Percentiles rank a stretch among this genome's conserved stretches.
Evolutionary conservation across 768 basidiomycete genomes (phyloP).

Genomic region (Suillus sp.): DNA sequence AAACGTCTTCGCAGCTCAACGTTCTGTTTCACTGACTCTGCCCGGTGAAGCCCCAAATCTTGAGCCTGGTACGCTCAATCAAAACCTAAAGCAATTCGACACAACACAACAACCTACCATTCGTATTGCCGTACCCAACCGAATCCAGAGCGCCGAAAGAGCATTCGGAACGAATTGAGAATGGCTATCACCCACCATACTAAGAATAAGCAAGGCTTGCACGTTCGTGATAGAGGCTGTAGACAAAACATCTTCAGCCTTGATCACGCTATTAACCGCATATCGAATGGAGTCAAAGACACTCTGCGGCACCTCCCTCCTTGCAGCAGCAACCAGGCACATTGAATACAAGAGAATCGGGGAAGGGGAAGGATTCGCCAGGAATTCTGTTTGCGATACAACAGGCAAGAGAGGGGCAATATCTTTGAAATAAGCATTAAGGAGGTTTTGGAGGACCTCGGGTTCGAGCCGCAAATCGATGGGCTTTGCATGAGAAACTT

Average conservation of each 20-base stretch:
- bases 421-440: slow-evolving; percentile 92
- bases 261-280: slow-evolving; percentile 83
- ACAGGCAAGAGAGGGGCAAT: slow-evolving; percentile 88
- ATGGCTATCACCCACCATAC: slow-evolving; percentile 89
- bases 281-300: slow-evolving; percentile 91
- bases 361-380: slow-evolving; percentile 70
- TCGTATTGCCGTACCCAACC: slow-evolving; percentile 86
- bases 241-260: slow-evolving; percentile 88
- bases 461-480: slow-evolving; percentile 75
- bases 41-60: slow-evolving; percentile 92
- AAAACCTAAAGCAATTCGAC: slow-evolving; percentile 15
- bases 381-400: slow-evolving; percentile 85
- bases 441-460: slow-evolving; percentile 74
- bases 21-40: slow-evolving; percentile 81
- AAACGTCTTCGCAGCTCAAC: slow-evolving; percentile 87
- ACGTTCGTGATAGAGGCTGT: slow-evolving; percentile 86
- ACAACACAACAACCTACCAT: slow-evolving; percentile 64
- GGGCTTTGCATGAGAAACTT: slow-evolving; percentile 57
- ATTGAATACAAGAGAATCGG: slow-evolving; percentile 90
- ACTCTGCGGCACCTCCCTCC: slow-evolving; percentile 78
- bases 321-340: slow-evolving; percentile 88
- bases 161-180: slow-evolving; percentile 87
- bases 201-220: slow-evolving; percentile 82
- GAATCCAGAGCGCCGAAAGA: slow-evolving; percentile 82
- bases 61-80: slow-evolving; percentile 66